Evolutionary conservation across 495 filamentous ascomycete genomes (phyloP).

Genomic region (Achaetomiella virescens): DNA sequence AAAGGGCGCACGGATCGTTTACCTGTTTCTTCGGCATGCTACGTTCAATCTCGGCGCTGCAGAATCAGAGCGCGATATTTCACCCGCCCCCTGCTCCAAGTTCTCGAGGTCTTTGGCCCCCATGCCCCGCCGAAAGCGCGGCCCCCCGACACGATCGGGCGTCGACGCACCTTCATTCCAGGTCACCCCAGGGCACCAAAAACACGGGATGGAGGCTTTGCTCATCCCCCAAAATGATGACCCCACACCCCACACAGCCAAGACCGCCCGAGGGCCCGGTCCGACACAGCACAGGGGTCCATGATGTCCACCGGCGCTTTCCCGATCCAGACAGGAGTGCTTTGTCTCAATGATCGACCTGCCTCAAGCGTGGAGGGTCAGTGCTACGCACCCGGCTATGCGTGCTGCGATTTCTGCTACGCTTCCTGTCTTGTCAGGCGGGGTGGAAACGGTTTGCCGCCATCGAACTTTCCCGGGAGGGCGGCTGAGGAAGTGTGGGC

Average conservation of each 20-base stretch:
- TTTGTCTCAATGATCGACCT: constrained; percentile 23
- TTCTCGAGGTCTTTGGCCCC: no score
- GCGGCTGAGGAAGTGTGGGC: not conserved
- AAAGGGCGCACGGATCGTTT: no score
- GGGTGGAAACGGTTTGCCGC: not conserved
- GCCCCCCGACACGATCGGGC: no score
- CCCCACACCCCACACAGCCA: constrained; percentile 9
- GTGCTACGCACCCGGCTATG: constrained; percentile 17
- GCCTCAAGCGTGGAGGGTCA: constrained; percentile 15
- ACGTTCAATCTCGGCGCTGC: no score
- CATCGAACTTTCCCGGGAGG: not conserved
- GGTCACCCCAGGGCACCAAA: not conserved
- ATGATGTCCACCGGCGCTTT: constrained; percentile 14
- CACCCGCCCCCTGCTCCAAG: no score
- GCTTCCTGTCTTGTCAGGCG: constrained; percentile 2
- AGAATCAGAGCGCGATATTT: no score
- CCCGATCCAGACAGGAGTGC: constrained; percentile 25
- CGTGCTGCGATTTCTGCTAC: constrained; percentile 7
- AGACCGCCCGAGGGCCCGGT: constrained; percentile 16
- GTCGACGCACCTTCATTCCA: not conserved
- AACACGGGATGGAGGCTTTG: not conserved
- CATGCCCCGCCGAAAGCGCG: no score
- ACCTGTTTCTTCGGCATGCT: no score
- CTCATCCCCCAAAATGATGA: not conserved
- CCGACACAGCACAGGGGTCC: constrained; percentile 7